phyloP scores from a whole-genome alignment of 108 stramenopile genomes.

The Schizochytrium sp. region DNA sequence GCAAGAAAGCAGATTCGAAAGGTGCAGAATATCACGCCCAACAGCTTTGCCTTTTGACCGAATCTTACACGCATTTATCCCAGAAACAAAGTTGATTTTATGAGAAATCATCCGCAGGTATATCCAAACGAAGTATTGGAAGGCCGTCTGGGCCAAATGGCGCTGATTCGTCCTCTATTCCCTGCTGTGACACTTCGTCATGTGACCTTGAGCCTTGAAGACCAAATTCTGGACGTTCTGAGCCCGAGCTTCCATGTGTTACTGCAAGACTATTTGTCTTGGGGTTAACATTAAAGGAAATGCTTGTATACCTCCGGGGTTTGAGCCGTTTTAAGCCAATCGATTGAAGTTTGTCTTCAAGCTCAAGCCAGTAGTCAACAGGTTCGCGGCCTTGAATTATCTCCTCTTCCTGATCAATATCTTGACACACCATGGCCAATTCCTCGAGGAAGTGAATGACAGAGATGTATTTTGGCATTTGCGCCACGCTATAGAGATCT shows the following conservation, averaged over 20 bases:
- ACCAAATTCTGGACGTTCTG: too few relatives aligned
- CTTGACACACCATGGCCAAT: not conserved
- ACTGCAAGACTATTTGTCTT: not conserved
- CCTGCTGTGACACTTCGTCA: too few relatives aligned
- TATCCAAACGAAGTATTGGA: conserved; percentile 11
- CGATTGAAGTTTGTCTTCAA: conserved; percentile 28
- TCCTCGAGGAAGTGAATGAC: conserved; percentile 31
- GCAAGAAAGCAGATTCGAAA: not conserved
- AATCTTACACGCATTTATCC: not conserved
- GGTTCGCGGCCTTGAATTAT: not conserved
- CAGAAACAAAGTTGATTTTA: not conserved
- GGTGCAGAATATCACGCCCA: not conserved
- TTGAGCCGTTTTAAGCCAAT: conserved; percentile 8
- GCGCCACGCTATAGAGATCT: conserved; percentile 16
- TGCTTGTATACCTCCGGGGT: conserved; percentile 26
- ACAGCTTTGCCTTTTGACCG: too few relatives aligned
- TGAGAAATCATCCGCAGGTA: conserved; percentile 42
- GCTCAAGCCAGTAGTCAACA: conserved; percentile 40
- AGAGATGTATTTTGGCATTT: conserved; percentile 12
- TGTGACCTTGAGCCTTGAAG: too few relatives aligned
- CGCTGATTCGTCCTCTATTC: not conserved
- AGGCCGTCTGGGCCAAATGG: not conserved
- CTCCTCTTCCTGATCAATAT: not conserved
- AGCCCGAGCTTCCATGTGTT: too few relatives aligned
- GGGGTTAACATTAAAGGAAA: not conserved